These are phyloP conservation scores for Vachellia collinsii DNA, from an alignment of 306 rosid species.

Conservation along the genomic window DNA sequence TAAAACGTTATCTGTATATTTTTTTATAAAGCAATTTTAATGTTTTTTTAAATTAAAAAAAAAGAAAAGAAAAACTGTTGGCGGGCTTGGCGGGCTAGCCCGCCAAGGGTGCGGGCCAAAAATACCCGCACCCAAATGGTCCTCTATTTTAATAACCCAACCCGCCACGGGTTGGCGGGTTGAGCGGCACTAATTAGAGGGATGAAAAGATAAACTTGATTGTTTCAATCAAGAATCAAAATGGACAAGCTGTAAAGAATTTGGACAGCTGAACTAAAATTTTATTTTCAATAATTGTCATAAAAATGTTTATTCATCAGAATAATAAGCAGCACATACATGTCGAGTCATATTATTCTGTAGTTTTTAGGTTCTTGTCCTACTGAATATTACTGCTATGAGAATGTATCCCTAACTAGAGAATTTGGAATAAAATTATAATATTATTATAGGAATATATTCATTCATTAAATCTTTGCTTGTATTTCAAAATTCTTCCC, in stretches of 20 bases:
- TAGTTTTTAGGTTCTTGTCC: conserved; percentile 13
- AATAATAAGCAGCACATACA: neutral
- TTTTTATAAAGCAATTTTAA: too few relatives aligned
- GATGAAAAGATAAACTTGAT: neutral
- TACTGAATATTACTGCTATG: neutral
- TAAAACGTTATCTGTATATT: too few relatives aligned
- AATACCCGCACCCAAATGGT: too few relatives aligned
- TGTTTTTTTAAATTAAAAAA: too few relatives aligned
- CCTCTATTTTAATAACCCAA: too few relatives aligned
- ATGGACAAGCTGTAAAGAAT: neutral
- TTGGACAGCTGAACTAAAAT: neutral
- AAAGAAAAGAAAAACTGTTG: too few relatives aligned
- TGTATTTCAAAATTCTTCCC: neutral
- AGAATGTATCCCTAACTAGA: neutral
- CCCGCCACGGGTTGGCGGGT: too few relatives aligned
- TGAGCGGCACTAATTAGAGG: too few relatives aligned
- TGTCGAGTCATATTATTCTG: neutral
- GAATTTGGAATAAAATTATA: neutral
- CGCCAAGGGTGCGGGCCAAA: too few relatives aligned
- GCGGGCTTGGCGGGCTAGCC: too few relatives aligned
- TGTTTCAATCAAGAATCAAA: neutral
- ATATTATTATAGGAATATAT: neutral
- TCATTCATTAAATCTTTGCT: neutral
- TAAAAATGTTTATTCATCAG: neutral
- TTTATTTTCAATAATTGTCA: neutral